These are phyloP conservation scores for Crithidia acanthocephali DNA, from an alignment of 208 protist genomes.

Conservation along the genomic window DNA sequence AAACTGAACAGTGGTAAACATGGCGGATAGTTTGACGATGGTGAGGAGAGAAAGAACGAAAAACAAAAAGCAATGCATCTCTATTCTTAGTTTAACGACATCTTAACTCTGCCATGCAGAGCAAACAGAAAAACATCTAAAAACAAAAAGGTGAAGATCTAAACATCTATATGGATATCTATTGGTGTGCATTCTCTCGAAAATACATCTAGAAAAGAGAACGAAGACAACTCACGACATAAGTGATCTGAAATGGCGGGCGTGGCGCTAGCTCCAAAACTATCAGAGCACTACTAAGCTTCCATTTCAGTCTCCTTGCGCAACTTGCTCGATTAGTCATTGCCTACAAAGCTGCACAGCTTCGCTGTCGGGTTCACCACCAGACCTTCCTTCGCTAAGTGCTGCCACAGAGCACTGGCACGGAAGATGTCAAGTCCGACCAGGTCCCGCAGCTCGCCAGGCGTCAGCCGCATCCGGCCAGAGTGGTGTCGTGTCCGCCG, in stretches of 20 bases:
- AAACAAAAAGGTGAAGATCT: neutral
- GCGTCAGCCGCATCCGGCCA: conserved; percentile 42
- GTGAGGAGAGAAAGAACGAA: too few species aligned
- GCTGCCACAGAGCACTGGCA: conserved; percentile 69
- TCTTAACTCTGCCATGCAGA: neutral
- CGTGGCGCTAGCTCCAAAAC: too few species aligned
- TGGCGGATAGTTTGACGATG: too few species aligned
- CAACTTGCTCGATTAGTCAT: neutral
- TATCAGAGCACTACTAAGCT: neutral
- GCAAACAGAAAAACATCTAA: conserved; percentile 16
- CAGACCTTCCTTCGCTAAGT: conserved; percentile 39
- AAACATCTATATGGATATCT: neutral
- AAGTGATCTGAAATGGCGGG: too few species aligned
- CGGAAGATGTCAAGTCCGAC: conserved; percentile 81
- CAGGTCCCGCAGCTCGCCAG: conserved; percentile 65
- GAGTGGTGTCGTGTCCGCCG: conserved; percentile 24
- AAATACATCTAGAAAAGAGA: neutral
- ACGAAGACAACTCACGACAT: too few species aligned
- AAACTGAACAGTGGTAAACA: too few species aligned
- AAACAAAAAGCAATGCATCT: too few species aligned
- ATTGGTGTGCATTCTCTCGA: neutral
- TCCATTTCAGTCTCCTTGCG: neutral
- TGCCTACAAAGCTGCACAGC: conserved; percentile 47
- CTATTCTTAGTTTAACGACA: too few species aligned
- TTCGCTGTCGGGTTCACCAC: conserved; percentile 36